A percentile compares a stretch with the other conserved stretches of the same genome.
Evolutionary conservation across 768 basidiomycete species (phyloP).

Genomic region (Hemileccinum impolitum): DNA sequence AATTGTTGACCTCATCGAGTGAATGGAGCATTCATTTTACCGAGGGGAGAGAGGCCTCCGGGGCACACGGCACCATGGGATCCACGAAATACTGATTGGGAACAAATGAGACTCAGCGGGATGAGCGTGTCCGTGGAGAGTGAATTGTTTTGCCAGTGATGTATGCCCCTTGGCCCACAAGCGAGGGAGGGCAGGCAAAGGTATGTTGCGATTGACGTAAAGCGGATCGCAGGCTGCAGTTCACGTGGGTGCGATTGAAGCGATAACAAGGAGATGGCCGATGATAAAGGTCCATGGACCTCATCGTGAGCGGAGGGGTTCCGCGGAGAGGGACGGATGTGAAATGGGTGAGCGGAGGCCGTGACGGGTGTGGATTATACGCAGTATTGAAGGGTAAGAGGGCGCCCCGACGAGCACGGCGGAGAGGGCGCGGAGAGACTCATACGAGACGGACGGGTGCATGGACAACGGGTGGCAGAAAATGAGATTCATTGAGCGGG

Average conservation of each 20-base stretch:
- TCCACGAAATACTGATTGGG: slow-evolving; percentile 13
- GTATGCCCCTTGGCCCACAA: slow-evolving; percentile 27
- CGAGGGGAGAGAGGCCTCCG: slow-evolving; percentile 4
- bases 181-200: slow-evolving; percentile 30
- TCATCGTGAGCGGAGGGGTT: neutral
- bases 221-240: slow-evolving; percentile 18
- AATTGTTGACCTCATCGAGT: slow-evolving; percentile 22
- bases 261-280: slow-evolving; percentile 27
- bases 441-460: slow-evolving; percentile 16
- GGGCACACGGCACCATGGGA: slow-evolving; percentile 9
- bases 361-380: slow-evolving; percentile 1
- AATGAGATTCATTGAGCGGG: slow-evolving; percentile 27
- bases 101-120: slow-evolving; percentile 13
- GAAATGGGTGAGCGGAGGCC: neutral
- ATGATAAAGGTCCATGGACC: slow-evolving; percentile 28
- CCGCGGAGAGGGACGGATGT: neutral
- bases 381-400: slow-evolving; percentile 1
- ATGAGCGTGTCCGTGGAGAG: slow-evolving; percentile 30
- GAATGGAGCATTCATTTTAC: slow-evolving; percentile 20
- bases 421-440: slow-evolving; percentile 7
- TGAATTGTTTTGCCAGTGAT: slow-evolving; percentile 10
- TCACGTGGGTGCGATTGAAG: slow-evolving; percentile 14
- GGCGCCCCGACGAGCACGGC: slow-evolving; percentile 21
- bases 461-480: slow-evolving; percentile 29
- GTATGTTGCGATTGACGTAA: slow-evolving; percentile 31